phyloP scores from a whole-genome alignment of 2,329 filamentous ascomycete genomes.

The Sporothrix brunneoviolacea region DNA sequence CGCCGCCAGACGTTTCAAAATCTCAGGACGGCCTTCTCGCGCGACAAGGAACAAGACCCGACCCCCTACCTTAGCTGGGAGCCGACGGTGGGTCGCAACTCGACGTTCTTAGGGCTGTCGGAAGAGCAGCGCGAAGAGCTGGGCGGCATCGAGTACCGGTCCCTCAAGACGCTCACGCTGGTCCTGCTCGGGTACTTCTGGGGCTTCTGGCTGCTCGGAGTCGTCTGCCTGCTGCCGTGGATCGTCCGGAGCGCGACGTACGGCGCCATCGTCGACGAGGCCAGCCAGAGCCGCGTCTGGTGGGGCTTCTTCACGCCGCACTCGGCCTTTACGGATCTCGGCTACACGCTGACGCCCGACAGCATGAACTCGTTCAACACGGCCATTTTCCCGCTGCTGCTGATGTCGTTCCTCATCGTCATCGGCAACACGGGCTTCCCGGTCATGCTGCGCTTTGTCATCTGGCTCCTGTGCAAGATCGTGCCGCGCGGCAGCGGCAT shows the following conservation, averaged over 20 bases:
- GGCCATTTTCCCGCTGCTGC: conserved; percentile 66
- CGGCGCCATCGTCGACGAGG: conserved; percentile 54
- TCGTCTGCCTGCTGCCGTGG: conserved; percentile 72
- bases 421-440: conserved; percentile 95
- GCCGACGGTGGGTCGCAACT: conserved; percentile 88
- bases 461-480: conserved; percentile 70
- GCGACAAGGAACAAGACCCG: conserved; percentile 45
- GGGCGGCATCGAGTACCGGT: conserved; percentile 92
- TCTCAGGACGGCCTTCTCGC: conserved; percentile 50
- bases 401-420: conserved; percentile 81
- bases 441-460: conserved; percentile 86
- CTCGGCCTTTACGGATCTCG: conserved; percentile 91
- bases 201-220: conserved; percentile 71
- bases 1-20: conserved; percentile 49
- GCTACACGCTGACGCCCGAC: conserved; percentile 84
- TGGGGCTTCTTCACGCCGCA: conserved; percentile 88
- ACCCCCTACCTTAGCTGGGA: conserved; percentile 93
- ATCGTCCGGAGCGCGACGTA: conserved; percentile 60
- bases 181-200: conserved; percentile 76
- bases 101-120: conserved; percentile 78
- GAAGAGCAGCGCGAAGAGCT: conserved; percentile 91
- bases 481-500: conserved; percentile 60
- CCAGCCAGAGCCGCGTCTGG: conserved; percentile 65
- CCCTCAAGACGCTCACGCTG: conserved; percentile 75
- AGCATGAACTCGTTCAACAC: conserved; percentile 87